Evolutionary conservation across 2,329 filamentous ascomycete genomes (phyloP), one percentile per base, ranked within the genome.

Genomic region (Sclerotinia sclerotiorum): DNA sequence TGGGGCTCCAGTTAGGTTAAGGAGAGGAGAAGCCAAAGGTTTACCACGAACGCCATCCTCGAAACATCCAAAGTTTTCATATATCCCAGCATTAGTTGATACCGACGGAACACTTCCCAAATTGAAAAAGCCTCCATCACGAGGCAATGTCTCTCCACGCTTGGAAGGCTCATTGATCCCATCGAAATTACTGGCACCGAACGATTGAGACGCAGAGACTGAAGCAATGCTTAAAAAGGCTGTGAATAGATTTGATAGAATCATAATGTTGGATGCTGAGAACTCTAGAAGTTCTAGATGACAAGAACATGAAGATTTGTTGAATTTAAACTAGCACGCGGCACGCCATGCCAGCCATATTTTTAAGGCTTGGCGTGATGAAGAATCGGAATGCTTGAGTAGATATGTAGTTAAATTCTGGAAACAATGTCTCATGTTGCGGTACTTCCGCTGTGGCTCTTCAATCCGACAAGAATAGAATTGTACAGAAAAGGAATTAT

Each of bases 341-440:
- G n/a, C 11, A n/a, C n/a, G n/a, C 21, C 48, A 57, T 27, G 21
- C 55, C 21, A 27, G 55, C 35, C 35, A 63, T 51, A 63, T 39
- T n/a, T 39, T 39, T n/a, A 5, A 19, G 21, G 60, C 32, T 63
- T 51, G 46, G 46, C 29, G 15, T 10, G 21, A 15, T 62, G 29
- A 62, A 62, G 29, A 21, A 24, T 27, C 27, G 32, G 60, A 63
- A 63, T 63, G 60, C n/a, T 21, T 1, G 15, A 51, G 21, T 49
- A 51, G n/a, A 63, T 51, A 63, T 63, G 44, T 13, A 8, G 48
- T 27, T n/a, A 5, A 39, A 4, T 19, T 19, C 29, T 62, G 24
- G 13, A 62, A 62, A 62, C 21, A 51, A 51, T 62, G 60, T 62
- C 46, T 62, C 21, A 62, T 15, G n/a, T 27, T 21, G 60, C 60